Evolutionary conservation across 192 early-diverging fungal species (phyloP).

Genomic region (Mortierella alpina): DNA sequence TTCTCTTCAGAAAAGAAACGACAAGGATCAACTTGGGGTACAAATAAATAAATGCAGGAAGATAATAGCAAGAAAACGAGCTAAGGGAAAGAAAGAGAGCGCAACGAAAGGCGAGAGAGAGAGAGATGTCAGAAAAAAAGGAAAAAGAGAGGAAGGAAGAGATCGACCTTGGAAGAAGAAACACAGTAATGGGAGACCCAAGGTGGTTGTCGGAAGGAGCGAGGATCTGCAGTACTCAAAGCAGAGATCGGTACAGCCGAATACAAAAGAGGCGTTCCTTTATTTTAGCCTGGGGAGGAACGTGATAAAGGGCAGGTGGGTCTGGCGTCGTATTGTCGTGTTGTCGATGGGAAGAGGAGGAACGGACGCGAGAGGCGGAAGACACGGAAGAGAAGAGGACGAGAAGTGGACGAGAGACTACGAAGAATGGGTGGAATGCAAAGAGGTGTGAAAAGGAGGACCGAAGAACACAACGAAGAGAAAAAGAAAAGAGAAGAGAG

Average conservation of each 20-base stretch:
- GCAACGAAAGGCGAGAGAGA: not conserved
- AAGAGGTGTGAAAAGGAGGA: not conserved
- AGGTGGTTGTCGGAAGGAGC: no score
- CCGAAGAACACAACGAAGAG: not conserved
- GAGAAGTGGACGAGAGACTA: not conserved
- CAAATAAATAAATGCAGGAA: no score
- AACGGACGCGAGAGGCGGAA: not conserved
- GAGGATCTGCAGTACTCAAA: no score
- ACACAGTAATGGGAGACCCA: no score
- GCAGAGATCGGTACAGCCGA: no score
- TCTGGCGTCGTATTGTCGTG: no score
- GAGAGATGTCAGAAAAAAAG: not conserved
- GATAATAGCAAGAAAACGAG: not conserved
- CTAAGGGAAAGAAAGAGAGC: not conserved
- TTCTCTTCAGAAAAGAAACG: no score
- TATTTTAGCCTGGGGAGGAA: no score
- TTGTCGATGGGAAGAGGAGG: no score
- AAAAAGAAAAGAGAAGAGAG: not conserved
- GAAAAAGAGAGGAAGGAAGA: not conserved
- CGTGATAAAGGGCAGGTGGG: no score
- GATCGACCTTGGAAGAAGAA: not conserved
- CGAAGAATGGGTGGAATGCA: not conserved
- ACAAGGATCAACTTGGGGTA: no score
- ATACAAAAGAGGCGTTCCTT: no score
- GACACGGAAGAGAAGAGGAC: not conserved